Base-by-base conservation (phyloP, 306 rosid genomes). In the Rosa chinensis region DNA sequence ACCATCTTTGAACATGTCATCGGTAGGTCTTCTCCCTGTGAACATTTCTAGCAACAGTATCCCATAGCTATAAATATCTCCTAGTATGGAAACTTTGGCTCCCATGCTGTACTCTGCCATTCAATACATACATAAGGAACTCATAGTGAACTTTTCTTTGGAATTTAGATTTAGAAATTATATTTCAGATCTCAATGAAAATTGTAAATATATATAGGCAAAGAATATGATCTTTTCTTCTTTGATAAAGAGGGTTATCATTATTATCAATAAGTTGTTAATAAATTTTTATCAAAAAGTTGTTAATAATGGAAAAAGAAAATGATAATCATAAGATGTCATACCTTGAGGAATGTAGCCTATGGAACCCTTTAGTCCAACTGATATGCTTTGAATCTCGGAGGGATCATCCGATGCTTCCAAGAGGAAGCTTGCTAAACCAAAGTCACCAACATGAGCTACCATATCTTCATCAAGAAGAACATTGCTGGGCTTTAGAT, bases 331-430 rank as follows among this genome's bases (percentile, higher is more conserved):
- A 53, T 53, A 20, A 49, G 53, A 14, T 49, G 73, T 56, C 21
- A 58, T 78, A 75, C 85, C 87, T 81, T 78, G 84, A 67, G 85
- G 85, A 45, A 86, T 83, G 61, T 84, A 86, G 20, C 87, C 87
- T 23, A 84, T 73, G 10, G 87, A 83, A 72, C 85, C 87, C 58
- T 72, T 83, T 1, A 83, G 81, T 2, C 63, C 20, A 5, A n/a
- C 62, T 58, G 87, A 40, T 21, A 79, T 35, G 9, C 68, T 67
- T 32, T 78, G 79, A 3, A 1, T 7, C 21, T 61, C 16, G n/a
- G 85, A 47, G 44, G 74, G 43, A 3, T 74, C 32, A 40, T 77
- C 35, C 25, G 84, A 74, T 78, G 76, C 79, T 62, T 82, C 81
- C 5, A 74, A 11, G 13, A 79, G 44, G 47, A 86, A 72, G 32